Evolutionary conservation across 2,329 filamentous ascomycete genomes (phyloP).

Genomic region (Nothomitra cinnamomea): DNA sequence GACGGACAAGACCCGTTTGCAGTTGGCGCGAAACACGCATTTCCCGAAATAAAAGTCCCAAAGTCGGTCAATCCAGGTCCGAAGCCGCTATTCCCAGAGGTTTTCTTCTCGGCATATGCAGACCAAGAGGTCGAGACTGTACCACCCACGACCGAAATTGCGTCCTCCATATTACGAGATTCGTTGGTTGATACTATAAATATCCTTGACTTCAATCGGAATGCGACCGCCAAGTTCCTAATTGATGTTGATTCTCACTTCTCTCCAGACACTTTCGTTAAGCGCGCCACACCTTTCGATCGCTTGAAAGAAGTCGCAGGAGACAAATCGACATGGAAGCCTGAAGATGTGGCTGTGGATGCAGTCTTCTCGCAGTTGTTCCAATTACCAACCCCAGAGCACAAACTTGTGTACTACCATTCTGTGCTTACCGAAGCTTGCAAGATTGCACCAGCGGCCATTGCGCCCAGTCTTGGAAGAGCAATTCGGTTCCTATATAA

Average conservation of each 20-base stretch:
- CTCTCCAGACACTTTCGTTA: constrained; percentile 74
- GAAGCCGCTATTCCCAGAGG: constrained; percentile 70
- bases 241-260: constrained; percentile 96
- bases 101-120: constrained; percentile 84
- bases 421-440: constrained; percentile 87
- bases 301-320: constrained; percentile 52
- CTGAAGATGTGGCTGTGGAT: constrained; percentile 93
- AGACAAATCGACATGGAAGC: constrained; percentile 76
- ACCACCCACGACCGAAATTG: constrained; percentile 56
- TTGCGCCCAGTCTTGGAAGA: constrained; percentile 81
- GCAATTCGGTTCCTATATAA: constrained; percentile 86
- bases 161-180: constrained; percentile 71
- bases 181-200: constrained; percentile 85
- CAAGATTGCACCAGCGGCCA: constrained; percentile 90
- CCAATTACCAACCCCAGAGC: constrained; percentile 69
- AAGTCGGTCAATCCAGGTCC: constrained; percentile 57
- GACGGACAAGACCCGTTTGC: constrained; percentile 43
- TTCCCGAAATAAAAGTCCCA: constrained; percentile 63
- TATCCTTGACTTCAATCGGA: constrained; percentile 80
- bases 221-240: constrained; percentile 68
- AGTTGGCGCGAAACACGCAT: constrained; percentile 50
- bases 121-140: constrained; percentile 82
- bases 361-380: constrained; percentile 93
- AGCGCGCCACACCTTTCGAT: constrained; percentile 84
- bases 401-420: constrained; percentile 95